Evolutionary conservation across 2,329 filamentous ascomycete genomes (phyloP), one percentile per base, ranked within the genome.

Genomic region (Ambrosiella beaveri): DNA sequence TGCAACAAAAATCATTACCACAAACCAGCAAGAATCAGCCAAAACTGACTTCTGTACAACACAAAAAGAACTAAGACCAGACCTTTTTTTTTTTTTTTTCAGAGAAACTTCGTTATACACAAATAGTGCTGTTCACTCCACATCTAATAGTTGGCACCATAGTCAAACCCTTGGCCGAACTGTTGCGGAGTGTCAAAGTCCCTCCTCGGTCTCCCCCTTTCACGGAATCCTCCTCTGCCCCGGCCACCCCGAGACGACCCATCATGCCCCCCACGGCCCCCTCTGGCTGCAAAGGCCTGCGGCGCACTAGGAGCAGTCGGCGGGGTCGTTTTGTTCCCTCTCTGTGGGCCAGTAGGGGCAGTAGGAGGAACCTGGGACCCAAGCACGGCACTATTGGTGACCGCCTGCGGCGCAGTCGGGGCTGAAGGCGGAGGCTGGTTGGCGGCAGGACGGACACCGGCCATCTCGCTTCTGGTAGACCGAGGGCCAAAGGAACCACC

Each of bases 401-500:
- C 15, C 3, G 47, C 36, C 53, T 57, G 58, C 15, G 55, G 58
- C 12, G 45, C 54, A 27, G 51, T 53, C 17, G 52, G 59, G 9
- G 55, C 37, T 12, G 54, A 53, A 27, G 37, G 15, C 12, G 52
- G 58, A 15, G 49, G 13, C 15, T 54, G 56, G 19, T 38, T 27
- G 15, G 37, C 36, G 11, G 27, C 17, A 12, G 35, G 41, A n/a
- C 53, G 49, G 11, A 27, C 52, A 52, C 45, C 2, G n/a, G 53
- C 47, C 38, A 58, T 17, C 73, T 60, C 68, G 27, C 67, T 71
- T 15, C 75, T 71, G n/a, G 75, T 79, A 1, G 80, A 84, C 65
- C 82, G 82, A 56, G 81, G 81, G 2, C 81, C 81, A 65, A 82
- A 78, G 64, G 75, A 75, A 40, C 81, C 81, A 57, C 80, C 78